Evolutionary conservation across 23 red algal species (phyloP).

Genomic region (Cyanidiococcus yangmingshanensis): DNA sequence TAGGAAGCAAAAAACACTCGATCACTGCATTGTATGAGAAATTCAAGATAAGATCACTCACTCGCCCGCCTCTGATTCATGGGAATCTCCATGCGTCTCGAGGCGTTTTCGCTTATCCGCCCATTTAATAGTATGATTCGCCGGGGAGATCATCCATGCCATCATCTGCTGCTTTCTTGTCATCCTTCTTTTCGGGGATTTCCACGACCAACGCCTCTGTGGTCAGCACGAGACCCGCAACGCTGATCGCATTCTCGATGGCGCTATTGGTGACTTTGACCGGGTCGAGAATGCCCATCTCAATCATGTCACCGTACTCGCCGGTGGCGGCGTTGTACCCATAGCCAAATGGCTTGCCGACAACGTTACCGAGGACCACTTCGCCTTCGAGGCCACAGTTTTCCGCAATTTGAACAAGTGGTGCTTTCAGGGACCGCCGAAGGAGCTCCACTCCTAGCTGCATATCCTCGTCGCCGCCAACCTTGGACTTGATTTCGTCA

Average conservation of each 20-base stretch:
- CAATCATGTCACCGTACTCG: constrained; percentile 59
- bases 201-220: constrained; percentile 92
- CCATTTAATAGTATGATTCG: constrained; percentile 41
- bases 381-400: constrained; percentile 87
- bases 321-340: constrained; percentile 83
- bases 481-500: constrained; percentile 27
- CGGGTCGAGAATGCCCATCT: constrained; percentile 83
- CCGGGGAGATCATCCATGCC: constrained; percentile 46
- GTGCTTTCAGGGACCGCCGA: constrained; percentile 57
- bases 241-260: constrained; percentile 70
- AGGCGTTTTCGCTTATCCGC: neutral
- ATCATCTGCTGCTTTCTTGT: constrained; percentile 19
- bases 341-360: neutral
- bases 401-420: constrained; percentile 75
- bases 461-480: constrained; percentile 55
- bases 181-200: constrained; percentile 60
- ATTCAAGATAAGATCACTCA: too few species aligned
- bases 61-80: too few species aligned
- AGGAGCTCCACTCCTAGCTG: constrained; percentile 58
- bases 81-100: neutral
- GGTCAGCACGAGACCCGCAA: constrained; percentile 85
- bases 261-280: constrained; percentile 85
- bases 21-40: too few species aligned
- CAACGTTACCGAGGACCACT: constrained; percentile 68
- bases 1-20: too few species aligned